These are phyloP conservation scores for Chaetoceros muelleri DNA, from an alignment of 108 stramenopile species.

Conservation along the genomic window DNA sequence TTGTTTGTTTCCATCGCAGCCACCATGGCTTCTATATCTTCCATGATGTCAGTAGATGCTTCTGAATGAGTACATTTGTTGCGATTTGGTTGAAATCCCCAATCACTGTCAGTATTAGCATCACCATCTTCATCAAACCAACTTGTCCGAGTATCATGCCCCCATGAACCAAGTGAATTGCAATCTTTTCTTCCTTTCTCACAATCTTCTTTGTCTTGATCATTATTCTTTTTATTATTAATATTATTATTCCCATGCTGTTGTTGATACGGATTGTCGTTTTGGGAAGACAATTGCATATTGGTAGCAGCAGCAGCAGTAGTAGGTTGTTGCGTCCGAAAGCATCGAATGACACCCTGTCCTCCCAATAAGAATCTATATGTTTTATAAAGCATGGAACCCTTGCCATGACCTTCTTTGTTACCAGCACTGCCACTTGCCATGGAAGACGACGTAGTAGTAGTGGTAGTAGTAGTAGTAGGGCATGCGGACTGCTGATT, in stretches of 20 bases:
- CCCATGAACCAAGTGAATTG: background rate
- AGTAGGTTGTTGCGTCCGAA: slow-evolving; percentile 27
- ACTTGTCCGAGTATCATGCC: slow-evolving; percentile 23
- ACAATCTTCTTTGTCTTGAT: slow-evolving; percentile 12
- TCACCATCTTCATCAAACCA: background rate
- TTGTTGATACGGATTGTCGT: no score
- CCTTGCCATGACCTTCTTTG: slow-evolving; percentile 12
- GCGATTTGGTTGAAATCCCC: slow-evolving; percentile 24
- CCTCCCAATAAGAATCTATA: slow-evolving; percentile 28
- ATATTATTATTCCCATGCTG: slow-evolving; percentile 1
- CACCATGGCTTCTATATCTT: slow-evolving; percentile 57
- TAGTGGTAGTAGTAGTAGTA: slow-evolving; percentile 10
- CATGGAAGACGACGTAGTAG: slow-evolving; percentile 4
- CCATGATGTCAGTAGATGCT: slow-evolving; percentile 21
- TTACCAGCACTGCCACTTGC: background rate
- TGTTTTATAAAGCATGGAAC: background rate
- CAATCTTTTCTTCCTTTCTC: background rate
- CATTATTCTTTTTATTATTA: slow-evolving; percentile 14
- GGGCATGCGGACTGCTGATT: no score
- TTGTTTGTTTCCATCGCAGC: slow-evolving; percentile 13
- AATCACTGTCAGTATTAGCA: slow-evolving; percentile 31
- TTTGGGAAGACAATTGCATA: background rate
- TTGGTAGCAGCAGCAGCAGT: background rate
- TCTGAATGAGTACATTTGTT: slow-evolving; percentile 10
- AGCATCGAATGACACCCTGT: slow-evolving; percentile 30